Evolutionary conservation across 257 asterid genomes (phyloP), one percentile per base, ranked within the genome.

Genomic region (Ballota nigra): DNA sequence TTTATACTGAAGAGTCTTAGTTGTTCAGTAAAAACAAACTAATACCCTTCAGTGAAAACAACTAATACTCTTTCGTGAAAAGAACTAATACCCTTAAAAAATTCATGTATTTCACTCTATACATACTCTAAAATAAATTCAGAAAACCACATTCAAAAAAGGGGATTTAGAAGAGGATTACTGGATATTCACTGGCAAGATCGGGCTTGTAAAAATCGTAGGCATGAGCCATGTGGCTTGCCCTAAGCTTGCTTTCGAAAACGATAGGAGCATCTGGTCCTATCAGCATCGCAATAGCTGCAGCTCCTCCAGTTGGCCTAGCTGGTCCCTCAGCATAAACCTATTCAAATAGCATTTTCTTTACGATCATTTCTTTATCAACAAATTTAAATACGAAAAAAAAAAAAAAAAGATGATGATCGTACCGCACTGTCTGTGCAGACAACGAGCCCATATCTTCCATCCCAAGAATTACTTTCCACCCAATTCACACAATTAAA

Each of bases 291-390:
- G 98, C 99, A 80, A 95, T 67, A 19, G 99, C 97, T 68, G 96
- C 99, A 70, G 99, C 99, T 66, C 99, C 99, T 28, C 99, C 99
- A 34, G 99, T 95, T 60, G 99, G 98, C 71, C 99, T 84, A 77
- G 99, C 99, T 20, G 99, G 97, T 13, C 99, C 99, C 84, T 92
- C 98, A 2, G 99, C 99, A 78, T 95, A 95, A 69, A 95, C 98
- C 99, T 95, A 81, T 58, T 67, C 56, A 64, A 43, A 8, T n/a
- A 58, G 13, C 28, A 61, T 6, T 22, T 69, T 26, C n/a, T 15
- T 19, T 43, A 16, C 11, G 28, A 20, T 34, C 19, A 8, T 29
- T 51, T 31, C 22, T 24, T 8, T 1, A 23, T 6, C 0, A 38
- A 63, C 24, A 47, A 12, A 52, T 10, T 22, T 26, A 40, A 71